Evolutionary conservation across 495 filamentous ascomycete genomes (phyloP).

Genomic region (Poronia punctata): DNA sequence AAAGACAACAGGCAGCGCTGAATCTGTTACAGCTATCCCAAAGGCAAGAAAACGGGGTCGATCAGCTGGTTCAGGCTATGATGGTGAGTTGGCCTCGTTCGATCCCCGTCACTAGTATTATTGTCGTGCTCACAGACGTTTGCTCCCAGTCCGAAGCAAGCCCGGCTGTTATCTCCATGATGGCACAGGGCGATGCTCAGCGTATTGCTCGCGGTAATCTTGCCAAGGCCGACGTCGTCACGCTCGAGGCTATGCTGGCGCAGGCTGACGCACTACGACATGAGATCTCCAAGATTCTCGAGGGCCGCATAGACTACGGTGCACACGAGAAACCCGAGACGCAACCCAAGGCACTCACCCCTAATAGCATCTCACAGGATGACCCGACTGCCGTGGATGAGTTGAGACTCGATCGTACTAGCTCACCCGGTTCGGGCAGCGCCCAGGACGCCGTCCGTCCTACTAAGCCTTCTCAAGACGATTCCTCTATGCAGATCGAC

Average conservation of each 20-base stretch:
- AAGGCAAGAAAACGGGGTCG: slow-evolving; percentile 20
- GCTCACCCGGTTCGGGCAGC: slow-evolving; percentile 1
- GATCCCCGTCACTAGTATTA: no score
- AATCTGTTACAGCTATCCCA: slow-evolving; percentile 45
- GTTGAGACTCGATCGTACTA: slow-evolving; percentile 2
- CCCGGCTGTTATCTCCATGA: slow-evolving; percentile 27
- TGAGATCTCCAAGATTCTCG: slow-evolving; percentile 14
- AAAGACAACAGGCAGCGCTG: slow-evolving; percentile 49
- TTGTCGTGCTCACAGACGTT: slow-evolving; percentile 11
- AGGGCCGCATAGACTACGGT: slow-evolving; percentile 1
- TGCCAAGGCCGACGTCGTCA: slow-evolving; percentile 11
- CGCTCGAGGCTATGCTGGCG: slow-evolving; percentile 21
- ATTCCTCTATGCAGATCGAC: slow-evolving; percentile 24
- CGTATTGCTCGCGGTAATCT: slow-evolving; percentile 23
- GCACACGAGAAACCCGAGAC: slow-evolving; percentile 1
- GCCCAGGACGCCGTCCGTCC: slow-evolving; percentile 5
- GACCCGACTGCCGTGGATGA: slow-evolving; percentile 13
- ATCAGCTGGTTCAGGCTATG: slow-evolving; percentile 35
- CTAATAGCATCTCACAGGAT: slow-evolving; percentile 10
- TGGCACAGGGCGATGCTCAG: slow-evolving; percentile 26
- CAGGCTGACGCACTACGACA: slow-evolving; percentile 17
- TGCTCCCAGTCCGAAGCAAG: slow-evolving; percentile 26
- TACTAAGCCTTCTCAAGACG: slow-evolving; percentile 3
- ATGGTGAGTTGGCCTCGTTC: slow-evolving; percentile 40
- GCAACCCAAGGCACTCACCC: slow-evolving; percentile 3